These are phyloP conservation scores for Ceratocystis lukuohia DNA, from an alignment of 2,329 filamentous ascomycete species.

Conservation along the genomic window DNA sequence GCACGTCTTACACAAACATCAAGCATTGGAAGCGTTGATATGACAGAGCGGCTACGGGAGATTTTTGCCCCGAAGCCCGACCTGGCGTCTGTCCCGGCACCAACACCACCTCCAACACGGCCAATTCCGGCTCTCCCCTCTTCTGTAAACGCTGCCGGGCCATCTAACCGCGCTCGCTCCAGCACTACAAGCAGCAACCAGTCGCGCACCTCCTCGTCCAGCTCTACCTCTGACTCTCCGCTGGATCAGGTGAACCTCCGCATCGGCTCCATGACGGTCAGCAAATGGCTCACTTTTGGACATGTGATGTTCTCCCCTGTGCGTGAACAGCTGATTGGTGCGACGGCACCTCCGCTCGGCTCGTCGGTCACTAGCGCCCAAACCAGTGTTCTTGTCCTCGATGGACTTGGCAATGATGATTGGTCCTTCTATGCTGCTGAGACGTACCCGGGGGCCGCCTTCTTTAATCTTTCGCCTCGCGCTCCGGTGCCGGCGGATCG, in stretches of 20 bases:
- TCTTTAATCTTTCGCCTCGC: conserved; percentile 60
- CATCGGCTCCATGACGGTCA: conserved; percentile 69
- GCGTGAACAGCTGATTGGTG: conserved; percentile 27
- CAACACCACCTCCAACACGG: not conserved
- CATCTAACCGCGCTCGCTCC: not conserved
- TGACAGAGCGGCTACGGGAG: conserved; percentile 39
- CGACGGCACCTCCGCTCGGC: not conserved
- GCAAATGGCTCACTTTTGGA: conserved; percentile 77
- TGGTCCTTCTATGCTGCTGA: conserved; percentile 80
- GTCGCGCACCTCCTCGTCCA: conserved; percentile 27
- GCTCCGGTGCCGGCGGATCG: conserved; percentile 37
- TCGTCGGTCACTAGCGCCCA: conserved; percentile 26
- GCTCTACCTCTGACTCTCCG: conserved; percentile 43
- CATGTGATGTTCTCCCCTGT: conserved; percentile 72
- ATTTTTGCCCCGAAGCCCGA: conserved; percentile 30
- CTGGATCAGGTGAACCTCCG: conserved; percentile 61
- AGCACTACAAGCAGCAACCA: conserved; percentile 1
- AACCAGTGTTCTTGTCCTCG: conserved; percentile 59
- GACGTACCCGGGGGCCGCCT: conserved; percentile 59
- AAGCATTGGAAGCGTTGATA: conserved; percentile 42
- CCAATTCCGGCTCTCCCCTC: conserved; percentile 3
- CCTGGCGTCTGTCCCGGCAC: not conserved
- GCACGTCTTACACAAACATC: conserved; percentile 40
- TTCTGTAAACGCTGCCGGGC: not conserved
- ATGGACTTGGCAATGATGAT: conserved; percentile 75